A percentile compares a stretch with the other conserved stretches of the same genome.
phyloP scores from a whole-genome alignment of 164 flowering plant genomes.

The Annona squamosa region DNA sequence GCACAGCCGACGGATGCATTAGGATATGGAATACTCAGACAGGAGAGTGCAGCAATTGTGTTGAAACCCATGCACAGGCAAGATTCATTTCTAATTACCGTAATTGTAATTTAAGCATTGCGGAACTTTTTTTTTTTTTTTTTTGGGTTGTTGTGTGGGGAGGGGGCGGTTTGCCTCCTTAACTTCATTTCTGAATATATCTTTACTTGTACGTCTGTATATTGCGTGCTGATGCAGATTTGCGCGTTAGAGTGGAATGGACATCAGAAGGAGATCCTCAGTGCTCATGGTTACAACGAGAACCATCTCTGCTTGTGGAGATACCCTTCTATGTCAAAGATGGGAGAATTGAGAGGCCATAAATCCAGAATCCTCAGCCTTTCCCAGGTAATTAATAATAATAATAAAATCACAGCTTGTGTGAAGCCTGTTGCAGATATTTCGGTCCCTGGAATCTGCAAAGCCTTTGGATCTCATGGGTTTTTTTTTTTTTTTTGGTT shows the following conservation, averaged over 20 bases:
- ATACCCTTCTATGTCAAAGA: slow-evolving; percentile 44
- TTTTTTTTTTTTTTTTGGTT: background rate
- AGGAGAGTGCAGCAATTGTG: slow-evolving; percentile 35
- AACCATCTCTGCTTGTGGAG: slow-evolving; percentile 43
- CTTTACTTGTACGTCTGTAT: too few relatives aligned
- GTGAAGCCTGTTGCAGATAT: background rate
- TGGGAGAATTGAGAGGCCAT: slow-evolving; percentile 27
- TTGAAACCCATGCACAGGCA: slow-evolving; percentile 45
- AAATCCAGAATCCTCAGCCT: slow-evolving; percentile 38
- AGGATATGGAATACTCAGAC: slow-evolving; percentile 44
- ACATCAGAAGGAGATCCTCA: slow-evolving; percentile 48
- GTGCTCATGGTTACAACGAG: slow-evolving; percentile 45
- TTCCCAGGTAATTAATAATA: slow-evolving; percentile 29
- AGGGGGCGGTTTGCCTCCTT: background rate
- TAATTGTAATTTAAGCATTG: too few relatives aligned
- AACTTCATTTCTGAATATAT: too few relatives aligned
- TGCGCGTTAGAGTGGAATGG: slow-evolving; percentile 54
- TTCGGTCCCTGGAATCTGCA: background rate
- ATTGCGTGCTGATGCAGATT: slow-evolving; percentile 22
- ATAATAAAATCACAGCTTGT: too few relatives aligned
- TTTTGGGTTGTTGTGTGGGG: background rate
- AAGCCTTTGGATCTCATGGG: background rate
- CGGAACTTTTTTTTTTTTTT: background rate
- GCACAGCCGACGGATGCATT: slow-evolving; percentile 37
- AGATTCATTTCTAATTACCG: background rate